Evolutionary conservation across 2,329 filamentous ascomycete genomes (phyloP).

Genomic region (Fusarium keratoplasticum): DNA sequence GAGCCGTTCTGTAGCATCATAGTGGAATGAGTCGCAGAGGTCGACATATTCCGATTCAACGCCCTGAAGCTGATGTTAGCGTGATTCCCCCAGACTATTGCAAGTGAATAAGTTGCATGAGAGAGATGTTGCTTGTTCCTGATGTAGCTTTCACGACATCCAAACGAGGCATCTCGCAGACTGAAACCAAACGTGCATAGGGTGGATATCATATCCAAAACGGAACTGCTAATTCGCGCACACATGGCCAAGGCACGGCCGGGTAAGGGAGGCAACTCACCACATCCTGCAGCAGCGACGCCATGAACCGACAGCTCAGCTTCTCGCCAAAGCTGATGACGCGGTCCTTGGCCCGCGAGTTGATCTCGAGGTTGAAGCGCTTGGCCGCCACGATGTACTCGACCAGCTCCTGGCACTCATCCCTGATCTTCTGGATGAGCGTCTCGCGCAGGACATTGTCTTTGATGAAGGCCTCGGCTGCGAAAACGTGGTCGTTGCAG

Average conservation of each 20-base stretch:
- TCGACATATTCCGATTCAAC: constrained; percentile 92
- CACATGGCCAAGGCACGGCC: not conserved
- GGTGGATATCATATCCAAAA: not conserved
- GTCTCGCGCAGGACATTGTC: constrained; percentile 66
- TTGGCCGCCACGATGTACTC: constrained; percentile 77
- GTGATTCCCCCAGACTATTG: not conserved
- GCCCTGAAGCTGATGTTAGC: constrained; percentile 59
- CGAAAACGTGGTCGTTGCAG: constrained; percentile 81
- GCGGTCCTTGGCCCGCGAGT: constrained; percentile 82
- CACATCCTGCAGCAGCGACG: constrained; percentile 82
- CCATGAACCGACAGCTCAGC: constrained; percentile 92
- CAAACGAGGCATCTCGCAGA: not conserved
- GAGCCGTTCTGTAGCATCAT: constrained; percentile 68
- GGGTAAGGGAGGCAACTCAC: constrained; percentile 50
- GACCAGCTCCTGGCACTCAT: constrained; percentile 83
- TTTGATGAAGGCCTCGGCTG: constrained; percentile 72
- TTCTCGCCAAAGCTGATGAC: constrained; percentile 97
- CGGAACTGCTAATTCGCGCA: constrained; percentile 15
- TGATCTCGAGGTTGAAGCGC: constrained; percentile 79
- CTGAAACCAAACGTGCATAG: not conserved
- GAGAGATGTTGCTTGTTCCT: not conserved
- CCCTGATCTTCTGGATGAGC: constrained; percentile 75
- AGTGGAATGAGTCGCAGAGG: constrained; percentile 83
- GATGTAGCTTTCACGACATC: not conserved
- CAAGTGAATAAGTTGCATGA: not conserved